These are phyloP conservation scores for Naumovozyma castellii DNA, from an alignment of 805 yeast genomes.

Conservation along the genomic window DNA sequence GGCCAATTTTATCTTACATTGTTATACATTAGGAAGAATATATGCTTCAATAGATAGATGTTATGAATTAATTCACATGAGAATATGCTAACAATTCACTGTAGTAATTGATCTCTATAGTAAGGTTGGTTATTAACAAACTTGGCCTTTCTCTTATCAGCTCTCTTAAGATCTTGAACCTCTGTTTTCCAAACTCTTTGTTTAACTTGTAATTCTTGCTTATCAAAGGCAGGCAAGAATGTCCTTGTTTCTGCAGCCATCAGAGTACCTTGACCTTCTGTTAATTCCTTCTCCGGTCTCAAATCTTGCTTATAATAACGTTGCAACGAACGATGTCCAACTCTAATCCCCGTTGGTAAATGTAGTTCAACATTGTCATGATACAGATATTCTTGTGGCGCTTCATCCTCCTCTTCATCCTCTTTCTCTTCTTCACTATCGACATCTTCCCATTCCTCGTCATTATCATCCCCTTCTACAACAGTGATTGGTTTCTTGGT, in stretches of 20 bases:
- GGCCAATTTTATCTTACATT: too few species aligned
- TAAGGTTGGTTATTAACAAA: slow-evolving; percentile 82
- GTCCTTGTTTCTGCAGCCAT: slow-evolving; percentile 74
- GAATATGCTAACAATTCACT: slow-evolving; percentile 16
- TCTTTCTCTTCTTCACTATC: slow-evolving; percentile 26
- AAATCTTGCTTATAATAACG: slow-evolving; percentile 71
- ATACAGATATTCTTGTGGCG: slow-evolving; percentile 38
- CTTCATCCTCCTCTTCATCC: slow-evolving; percentile 25
- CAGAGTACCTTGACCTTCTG: slow-evolving; percentile 79
- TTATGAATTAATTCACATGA: not conserved
- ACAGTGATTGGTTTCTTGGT: slow-evolving; percentile 20
- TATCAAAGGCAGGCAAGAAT: slow-evolving; percentile 32
- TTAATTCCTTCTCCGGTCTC: slow-evolving; percentile 45
- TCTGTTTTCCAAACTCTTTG: slow-evolving; percentile 65
- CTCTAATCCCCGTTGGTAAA: slow-evolving; percentile 71
- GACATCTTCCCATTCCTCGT: slow-evolving; percentile 29
- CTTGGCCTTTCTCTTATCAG: slow-evolving; percentile 56
- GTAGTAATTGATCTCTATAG: slow-evolving; percentile 70
- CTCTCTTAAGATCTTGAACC: slow-evolving; percentile 41
- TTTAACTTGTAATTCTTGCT: slow-evolving; percentile 37
- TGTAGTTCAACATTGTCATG: slow-evolving; percentile 62
- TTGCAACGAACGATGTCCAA: slow-evolving; percentile 79
- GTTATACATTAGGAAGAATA: too few species aligned
- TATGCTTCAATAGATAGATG: too few species aligned
- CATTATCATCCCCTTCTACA: slow-evolving; percentile 24